phyloP scores from a whole-genome alignment of 495 filamentous ascomycete genomes.

The Clohesyomyces aquaticus region DNA sequence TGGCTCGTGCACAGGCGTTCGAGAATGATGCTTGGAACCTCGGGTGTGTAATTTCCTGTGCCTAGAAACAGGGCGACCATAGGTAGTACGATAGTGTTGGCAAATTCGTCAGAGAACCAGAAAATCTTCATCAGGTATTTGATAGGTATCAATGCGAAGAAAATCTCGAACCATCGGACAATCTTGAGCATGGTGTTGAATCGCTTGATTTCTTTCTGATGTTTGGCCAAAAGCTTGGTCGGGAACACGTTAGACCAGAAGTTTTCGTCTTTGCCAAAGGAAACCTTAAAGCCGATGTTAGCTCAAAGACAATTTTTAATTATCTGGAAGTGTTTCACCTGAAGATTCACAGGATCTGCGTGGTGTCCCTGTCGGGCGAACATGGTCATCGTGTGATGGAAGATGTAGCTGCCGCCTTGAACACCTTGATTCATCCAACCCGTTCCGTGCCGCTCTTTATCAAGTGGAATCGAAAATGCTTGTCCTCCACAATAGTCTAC shows the following conservation, averaged over 20 bases:
- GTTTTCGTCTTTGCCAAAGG: constrained; percentile 74
- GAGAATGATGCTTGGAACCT: constrained; percentile 73
- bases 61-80: constrained; percentile 81
- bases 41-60: constrained; percentile 69
- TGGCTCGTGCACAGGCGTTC: constrained; percentile 75
- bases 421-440: constrained; percentile 85
- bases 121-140: constrained; percentile 70
- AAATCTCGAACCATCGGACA: constrained; percentile 68
- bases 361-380: constrained; percentile 70
- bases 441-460: constrained; percentile 67
- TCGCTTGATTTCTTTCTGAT: constrained; percentile 67
- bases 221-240: constrained; percentile 64
- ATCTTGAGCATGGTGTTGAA: constrained; percentile 67
- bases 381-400: constrained; percentile 81
- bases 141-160: constrained; percentile 76
- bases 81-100: constrained; percentile 71
- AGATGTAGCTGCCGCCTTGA: constrained; percentile 77
- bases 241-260: constrained; percentile 88
- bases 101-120: constrained; percentile 73
- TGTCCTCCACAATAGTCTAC: constrained; percentile 75
- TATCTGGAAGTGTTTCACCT: constrained; percentile 45
- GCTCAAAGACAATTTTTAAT: neutral
- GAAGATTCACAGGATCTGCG: constrained; percentile 71
- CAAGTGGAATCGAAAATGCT: constrained; percentile 74
- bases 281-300: constrained; percentile 53